Conservation (phyloP, 31 red algal genomes). For the Bonnemaisonia californica region DNA sequence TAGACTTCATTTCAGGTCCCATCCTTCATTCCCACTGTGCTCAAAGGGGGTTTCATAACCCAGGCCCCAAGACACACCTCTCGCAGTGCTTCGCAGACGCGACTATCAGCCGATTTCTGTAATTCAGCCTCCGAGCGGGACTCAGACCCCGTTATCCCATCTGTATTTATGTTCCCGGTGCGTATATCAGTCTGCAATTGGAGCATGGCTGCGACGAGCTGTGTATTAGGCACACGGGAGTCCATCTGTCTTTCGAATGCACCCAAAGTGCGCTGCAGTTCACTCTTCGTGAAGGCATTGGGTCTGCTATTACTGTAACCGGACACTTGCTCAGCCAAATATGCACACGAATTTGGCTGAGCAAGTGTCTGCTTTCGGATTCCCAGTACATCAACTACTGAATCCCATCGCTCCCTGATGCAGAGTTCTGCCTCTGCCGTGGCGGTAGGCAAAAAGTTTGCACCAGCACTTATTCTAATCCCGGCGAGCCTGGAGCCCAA, state of each 20-base stretch:
- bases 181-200: not conserved
- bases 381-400: not conserved
- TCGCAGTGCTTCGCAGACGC: not conserved
- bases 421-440: not conserved
- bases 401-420: not conserved
- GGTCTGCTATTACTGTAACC: not conserved
- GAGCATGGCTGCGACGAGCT: not conserved
- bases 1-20: not conserved
- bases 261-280: not conserved
- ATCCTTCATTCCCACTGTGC: not conserved
- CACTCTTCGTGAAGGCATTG: not conserved
- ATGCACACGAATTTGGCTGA: not conserved
- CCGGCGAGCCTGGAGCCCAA: not conserved
- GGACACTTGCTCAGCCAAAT: not conserved
- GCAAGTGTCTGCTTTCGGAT: not conserved
- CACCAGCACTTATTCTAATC: not conserved
- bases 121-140: not conserved
- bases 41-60: not conserved
- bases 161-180: not conserved
- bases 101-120: not conserved
- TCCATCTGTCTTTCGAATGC: not conserved
- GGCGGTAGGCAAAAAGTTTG: not conserved
- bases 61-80: not conserved
- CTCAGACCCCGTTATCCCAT: not conserved
- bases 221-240: not conserved